Evolutionary conservation across 768 basidiomycete species (phyloP), one percentile per base, ranked within the genome.

Genomic region (Hysterangium stoloniferum): DNA sequence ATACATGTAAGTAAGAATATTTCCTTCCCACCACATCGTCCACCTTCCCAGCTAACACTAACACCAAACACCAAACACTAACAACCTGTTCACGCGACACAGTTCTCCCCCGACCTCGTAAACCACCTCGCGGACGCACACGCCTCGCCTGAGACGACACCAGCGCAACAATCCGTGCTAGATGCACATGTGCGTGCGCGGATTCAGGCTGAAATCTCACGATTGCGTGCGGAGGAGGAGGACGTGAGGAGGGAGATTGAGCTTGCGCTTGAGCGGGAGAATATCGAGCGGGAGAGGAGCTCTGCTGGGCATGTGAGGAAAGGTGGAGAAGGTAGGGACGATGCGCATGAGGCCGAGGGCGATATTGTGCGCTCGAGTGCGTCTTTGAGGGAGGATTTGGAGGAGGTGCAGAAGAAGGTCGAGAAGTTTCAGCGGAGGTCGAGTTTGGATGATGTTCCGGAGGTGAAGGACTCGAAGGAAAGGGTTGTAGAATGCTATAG

Each of bases 31-130:
- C 27, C 31, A 32, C 17, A 27, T 38, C 8, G 33, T 46, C 28
- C 35, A 29, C 34, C 29, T 33, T 37, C n/a, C 34, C 45, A 7
- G 37, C n/a, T n/a, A n/a, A n/a, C n/a, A n/a, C n/a, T n/a, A n/a
- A n/a, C n/a, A n/a, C n/a, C n/a, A n/a, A n/a, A n/a, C n/a, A n/a
- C n/a, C n/a, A n/a, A n/a, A n/a, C n/a, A n/a, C n/a, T n/a, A n/a
- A n/a, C n/a, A n/a, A 17, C 20, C 29, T 34, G n/a, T 4, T 11
- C 31, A 44, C 56, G 41, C 34, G 56, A 53, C 12, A 20, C 58
- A 93, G 89, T 87, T 94, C 68, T 86, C 86, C n/a, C 78, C 78
- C 41, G 79, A 84, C 64, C 79, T 94, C 52, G 80, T 93, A 61
- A 79, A 84, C 70, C 79, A 83, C 52, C 82, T 93, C 55, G 73